Evolutionary conservation across 1,139 yeast species (phyloP).

Genomic region (Suzukiozyma palmioleophila): DNA sequence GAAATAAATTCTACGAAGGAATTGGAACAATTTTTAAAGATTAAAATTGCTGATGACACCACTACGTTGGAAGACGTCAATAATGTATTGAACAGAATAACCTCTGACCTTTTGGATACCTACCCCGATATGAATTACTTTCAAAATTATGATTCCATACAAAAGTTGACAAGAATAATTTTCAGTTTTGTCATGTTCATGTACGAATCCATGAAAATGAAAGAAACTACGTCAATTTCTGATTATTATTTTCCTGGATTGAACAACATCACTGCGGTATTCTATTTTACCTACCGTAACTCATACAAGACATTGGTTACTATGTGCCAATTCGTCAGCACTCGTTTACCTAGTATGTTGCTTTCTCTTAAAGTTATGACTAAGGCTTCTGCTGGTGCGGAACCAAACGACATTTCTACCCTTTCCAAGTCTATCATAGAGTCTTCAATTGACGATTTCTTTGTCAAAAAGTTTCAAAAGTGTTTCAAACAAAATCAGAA

Average conservation of each 20-base stretch:
- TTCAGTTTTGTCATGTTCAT: constrained; percentile 20
- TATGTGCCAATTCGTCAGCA: constrained; percentile 39
- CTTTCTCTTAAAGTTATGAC: constrained; percentile 9
- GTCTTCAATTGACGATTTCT: constrained; percentile 1
- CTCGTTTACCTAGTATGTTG: constrained; percentile 25
- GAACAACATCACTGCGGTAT: constrained; percentile 34
- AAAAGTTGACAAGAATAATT: constrained; percentile 23
- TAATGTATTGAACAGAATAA: constrained; percentile 9
- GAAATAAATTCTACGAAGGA: constrained; percentile 4
- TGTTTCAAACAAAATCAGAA: constrained; percentile 43
- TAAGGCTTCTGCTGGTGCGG: neutral
- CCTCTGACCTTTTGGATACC: constrained; percentile 23
- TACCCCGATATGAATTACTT: constrained; percentile 46
- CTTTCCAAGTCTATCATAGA: neutral
- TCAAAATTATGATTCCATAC: constrained; percentile 25
- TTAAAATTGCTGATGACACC: constrained; percentile 4
- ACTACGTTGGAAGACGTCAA: constrained; percentile 4
- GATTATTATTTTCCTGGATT: constrained; percentile 22
- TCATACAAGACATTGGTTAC: constrained; percentile 38
- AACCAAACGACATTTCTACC: neutral
- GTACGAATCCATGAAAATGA: constrained; percentile 11
- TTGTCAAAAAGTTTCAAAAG: constrained; percentile 39
- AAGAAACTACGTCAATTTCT: constrained; percentile 1
- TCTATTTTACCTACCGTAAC: constrained; percentile 34
- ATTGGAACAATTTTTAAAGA: constrained; percentile 4